Evolutionary conservation across 1,284 basidiomycete species (phyloP), one percentile per base, ranked within the genome.

Genomic region (Leccinum pachyderme): DNA sequence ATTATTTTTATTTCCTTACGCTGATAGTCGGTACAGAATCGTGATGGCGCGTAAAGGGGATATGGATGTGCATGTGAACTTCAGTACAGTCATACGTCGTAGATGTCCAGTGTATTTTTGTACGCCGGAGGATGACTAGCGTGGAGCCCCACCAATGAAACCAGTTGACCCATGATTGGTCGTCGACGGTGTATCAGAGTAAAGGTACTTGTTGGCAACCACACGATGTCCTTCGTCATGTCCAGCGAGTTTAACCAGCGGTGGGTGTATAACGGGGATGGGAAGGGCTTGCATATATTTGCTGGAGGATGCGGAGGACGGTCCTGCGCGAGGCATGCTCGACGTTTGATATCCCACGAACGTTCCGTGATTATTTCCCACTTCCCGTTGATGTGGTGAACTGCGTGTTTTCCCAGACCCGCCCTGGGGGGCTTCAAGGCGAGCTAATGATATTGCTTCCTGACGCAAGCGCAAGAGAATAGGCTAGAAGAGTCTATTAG

Each of bases 181-280:
- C 13, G 57, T 57, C 47, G 69, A 61, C 18, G 72, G 63, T 31
- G 72, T 66, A 56, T 76, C 75, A 45, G 71, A 68, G 53, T 75
- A 77, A 49, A 77, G 55, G 6, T 67, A 67, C 51, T 70, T 59
- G 5, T 58, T 13, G 7, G 35, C 22, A 56, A 51, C 22, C 13
- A 52, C 29, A 31, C 27, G 27, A 18, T 44, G 37, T 27, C 7
- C 18, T 37, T 52, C 25, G 12, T 57, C 53, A 18, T 50, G 28
- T 27, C n/a, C 56, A 27, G 37, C 15, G 2, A 54, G 45, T 27
- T 15, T 41, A 31, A 29, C 51, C 11, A 59, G 48, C 15, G 44
- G 47, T 7, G 31, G 48, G n/a, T 47, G 44, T 29, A 47, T 5
- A 7, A 37, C 25, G 4, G 57, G 47, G 3, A 46, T n/a, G 2